Evolutionary conservation across 75 land plant species (phyloP), one percentile per base, ranked within the genome.

Genomic region (Pinus albicaulis): DNA sequence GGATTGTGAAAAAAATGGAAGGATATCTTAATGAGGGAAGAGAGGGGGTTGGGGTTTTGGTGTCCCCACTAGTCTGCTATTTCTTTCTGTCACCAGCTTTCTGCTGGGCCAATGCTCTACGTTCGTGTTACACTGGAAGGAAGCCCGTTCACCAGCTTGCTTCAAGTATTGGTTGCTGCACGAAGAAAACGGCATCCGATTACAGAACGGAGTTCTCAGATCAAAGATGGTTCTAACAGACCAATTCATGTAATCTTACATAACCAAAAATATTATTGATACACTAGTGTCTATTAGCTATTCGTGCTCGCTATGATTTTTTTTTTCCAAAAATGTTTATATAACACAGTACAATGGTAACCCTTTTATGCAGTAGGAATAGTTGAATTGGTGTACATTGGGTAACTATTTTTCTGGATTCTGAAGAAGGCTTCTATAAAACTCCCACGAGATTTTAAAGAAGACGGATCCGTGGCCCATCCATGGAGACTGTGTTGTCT

Each of bases 401-500:
- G 7, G 0, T 44, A 5, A 6, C 8, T 44, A 7, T 5, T 44
- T 44, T 72, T 17, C 75, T 90, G 98, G 73, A 90, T 82, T 80
- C 76, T 95, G 55, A 94, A 95, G 73, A 88, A 86, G 68, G 98
- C 98, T 20, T 92, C 95, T 71, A 56, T 92, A 3, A 73, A 78
- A 17, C 78, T 53, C 28, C 81, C 72, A 55, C 36, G 62, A 41
- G 89, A 84, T 56, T 56, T 81, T n/a, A 59, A 73, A 28, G 52
- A 71, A 12, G 73, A 87, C 69, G 88, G 86, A 3, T 55, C 63
- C 14, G 81, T 79, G 4, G 10, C 75, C 36, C 71, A 86, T 72
- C 87, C 90, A 15, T 95, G 95, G 95, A 79, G 71, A 14, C 78
- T 95, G 10, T 91, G 90, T 86, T 87, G 90, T 5, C 83, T 91